Evolutionary conservation across 2,329 filamentous ascomycete genomes (phyloP), one percentile per base, ranked within the genome.

Genomic region (Colletotrichum eremochloae): DNA sequence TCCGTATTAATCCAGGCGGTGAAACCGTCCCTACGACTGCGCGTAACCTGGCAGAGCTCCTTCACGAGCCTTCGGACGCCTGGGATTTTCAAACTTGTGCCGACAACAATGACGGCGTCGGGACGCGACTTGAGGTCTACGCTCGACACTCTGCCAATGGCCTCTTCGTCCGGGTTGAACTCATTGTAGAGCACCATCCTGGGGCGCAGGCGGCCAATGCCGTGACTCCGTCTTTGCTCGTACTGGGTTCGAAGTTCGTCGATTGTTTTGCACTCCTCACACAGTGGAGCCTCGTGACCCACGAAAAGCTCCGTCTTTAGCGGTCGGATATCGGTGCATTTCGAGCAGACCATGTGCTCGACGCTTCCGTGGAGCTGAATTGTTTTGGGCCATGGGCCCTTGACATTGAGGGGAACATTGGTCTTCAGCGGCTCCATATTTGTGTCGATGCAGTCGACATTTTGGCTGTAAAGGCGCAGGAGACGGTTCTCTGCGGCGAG

Each of bases 171-270:
- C 0, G 96, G 96, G 79, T 98, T 98, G 80, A 94, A 93, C 81
- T 99, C 96, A 80, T 98, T 98, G 85, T 99, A 99, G 12, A 99
- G 88, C 5, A 98, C 96, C 85, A 99, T 98, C 69, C 96, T 90
- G 31, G 96, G 96, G 31, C 96, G 91, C 74, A 99, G 85, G 73
- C 94, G 91, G 53, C 96, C 96, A 77, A 99, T 93, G 1, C 96
- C 96, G 78, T 98, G 96, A 79, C 95, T 97, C 71, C 96, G 91
- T 82, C 97, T 96, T 61, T 95, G 95, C 15, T 91, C 93, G 74
- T 91, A 86, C 5, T 88, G 87, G 20, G 92, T 93, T 77, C 96
- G 93, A 60, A 95, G 89, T 70, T 90, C 83, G 79, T 99, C 96
- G 70, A 90, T 89, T 74, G 89, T 89, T 64, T 91, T 88, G 81